Percentiles rank a stretch among this genome's conserved stretches.
phyloP scores from a whole-genome alignment of 2,329 filamentous ascomycete species.

The Aspergillus novoparasiticus region DNA sequence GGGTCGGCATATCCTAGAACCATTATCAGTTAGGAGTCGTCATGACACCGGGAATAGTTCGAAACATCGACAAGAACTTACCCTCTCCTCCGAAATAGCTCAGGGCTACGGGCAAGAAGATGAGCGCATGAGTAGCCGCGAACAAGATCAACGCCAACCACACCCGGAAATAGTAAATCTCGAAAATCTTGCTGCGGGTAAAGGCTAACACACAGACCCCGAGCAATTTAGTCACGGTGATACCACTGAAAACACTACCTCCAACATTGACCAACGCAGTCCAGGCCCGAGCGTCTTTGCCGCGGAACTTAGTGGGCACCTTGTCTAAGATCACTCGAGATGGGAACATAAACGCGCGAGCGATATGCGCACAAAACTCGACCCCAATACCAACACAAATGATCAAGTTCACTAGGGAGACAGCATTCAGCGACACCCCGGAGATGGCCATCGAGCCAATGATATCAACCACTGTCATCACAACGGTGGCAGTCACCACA shows the following conservation, averaged over 20 bases:
- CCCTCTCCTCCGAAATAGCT: slow-evolving; percentile 81
- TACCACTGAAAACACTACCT: slow-evolving; percentile 90
- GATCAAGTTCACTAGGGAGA: slow-evolving; percentile 92
- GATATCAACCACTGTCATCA: slow-evolving; percentile 93
- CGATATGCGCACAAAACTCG: slow-evolving; percentile 97
- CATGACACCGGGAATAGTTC: background rate
- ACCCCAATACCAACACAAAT: slow-evolving; percentile 97
- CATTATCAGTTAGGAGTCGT: slow-evolving; percentile 18
- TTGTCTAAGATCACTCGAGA: slow-evolving; percentile 78
- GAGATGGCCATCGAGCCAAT: slow-evolving; percentile 92
- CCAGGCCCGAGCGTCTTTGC: slow-evolving; percentile 84
- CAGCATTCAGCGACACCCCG: slow-evolving; percentile 87
- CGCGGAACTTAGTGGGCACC: slow-evolving; percentile 75
- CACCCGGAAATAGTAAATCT: slow-evolving; percentile 98
- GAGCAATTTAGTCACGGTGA: slow-evolving; percentile 92
- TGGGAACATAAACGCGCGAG: slow-evolving; percentile 93
- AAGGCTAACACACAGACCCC: slow-evolving; percentile 92
- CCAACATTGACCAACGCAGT: slow-evolving; percentile 93
- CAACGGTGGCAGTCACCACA: slow-evolving; percentile 81
- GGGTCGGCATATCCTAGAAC: slow-evolving; percentile 75
- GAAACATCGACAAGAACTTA: slow-evolving; percentile 36
- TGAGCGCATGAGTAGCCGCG: slow-evolving; percentile 82
- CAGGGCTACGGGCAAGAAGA: slow-evolving; percentile 88
- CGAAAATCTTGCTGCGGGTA: slow-evolving; percentile 96
- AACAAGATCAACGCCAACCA: slow-evolving; percentile 92